Percentiles rank a stretch among this genome's conserved stretches.
phyloP scores from a whole-genome alignment of 306 rosid genomes.

The Begonia masoniana region DNA sequence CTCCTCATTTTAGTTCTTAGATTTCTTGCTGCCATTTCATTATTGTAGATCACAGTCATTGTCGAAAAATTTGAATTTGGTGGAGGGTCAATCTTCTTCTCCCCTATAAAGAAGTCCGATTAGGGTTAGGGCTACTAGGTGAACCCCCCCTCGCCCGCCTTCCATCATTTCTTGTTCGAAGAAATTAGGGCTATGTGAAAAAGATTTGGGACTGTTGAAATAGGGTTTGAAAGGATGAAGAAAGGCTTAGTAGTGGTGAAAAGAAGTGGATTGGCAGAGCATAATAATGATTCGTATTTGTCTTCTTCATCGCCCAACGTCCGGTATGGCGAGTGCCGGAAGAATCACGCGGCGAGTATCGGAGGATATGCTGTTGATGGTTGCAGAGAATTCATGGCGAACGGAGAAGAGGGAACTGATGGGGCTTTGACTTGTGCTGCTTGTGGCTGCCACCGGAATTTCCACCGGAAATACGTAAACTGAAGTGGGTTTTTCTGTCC shows the following conservation, averaged over 20 bases:
- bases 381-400: slow-evolving; percentile 82
- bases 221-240: slow-evolving; percentile 36
- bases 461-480: slow-evolving; percentile 63
- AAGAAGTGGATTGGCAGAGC: slow-evolving; percentile 19
- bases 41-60: background rate
- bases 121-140: slow-evolving; percentile 5
- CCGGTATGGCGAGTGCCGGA: slow-evolving; percentile 74
- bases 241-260: slow-evolving; percentile 64
- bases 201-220: slow-evolving; percentile 1
- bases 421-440: slow-evolving; percentile 69
- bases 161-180: slow-evolving; percentile 6
- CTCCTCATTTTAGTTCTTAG: background rate
- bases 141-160: background rate
- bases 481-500: slow-evolving; percentile 65
- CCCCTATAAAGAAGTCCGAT: slow-evolving; percentile 3
- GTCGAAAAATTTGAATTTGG: background rate
- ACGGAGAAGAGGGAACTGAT: slow-evolving; percentile 41
- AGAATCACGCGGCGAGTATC: slow-evolving; percentile 81
- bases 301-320: slow-evolving; percentile 45
- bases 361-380: slow-evolving; percentile 94
- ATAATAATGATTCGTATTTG: slow-evolving; percentile 12
- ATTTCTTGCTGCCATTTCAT: background rate
- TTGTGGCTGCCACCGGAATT: slow-evolving; percentile 84
- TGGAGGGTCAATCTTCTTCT: slow-evolving; percentile 1
- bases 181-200: background rate